Conservation (phyloP, 2,329 filamentous ascomycete species). For the Diplodia corticola region DNA sequence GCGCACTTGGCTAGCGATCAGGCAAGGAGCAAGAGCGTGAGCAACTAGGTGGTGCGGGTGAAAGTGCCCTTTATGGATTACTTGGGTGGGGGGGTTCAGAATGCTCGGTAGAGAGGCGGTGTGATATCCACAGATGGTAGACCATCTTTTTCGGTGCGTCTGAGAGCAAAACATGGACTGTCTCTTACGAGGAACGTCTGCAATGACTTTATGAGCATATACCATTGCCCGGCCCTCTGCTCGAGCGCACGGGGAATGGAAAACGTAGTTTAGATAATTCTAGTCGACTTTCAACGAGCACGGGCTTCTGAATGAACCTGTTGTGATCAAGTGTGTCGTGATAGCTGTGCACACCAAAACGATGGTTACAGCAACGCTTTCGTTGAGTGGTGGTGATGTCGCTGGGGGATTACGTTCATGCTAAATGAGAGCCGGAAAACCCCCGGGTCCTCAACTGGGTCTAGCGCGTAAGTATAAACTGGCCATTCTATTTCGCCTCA, state of each 20-base stretch:
- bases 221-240: not conserved
- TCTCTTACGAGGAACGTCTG: not conserved
- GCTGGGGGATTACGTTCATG: too few species aligned
- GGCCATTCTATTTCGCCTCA: too few species aligned
- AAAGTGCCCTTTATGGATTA: too few species aligned
- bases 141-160: not conserved
- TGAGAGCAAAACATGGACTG: not conserved
- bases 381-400: too few species aligned
- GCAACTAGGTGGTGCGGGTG: constrained; percentile 5
- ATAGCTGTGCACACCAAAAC: too few species aligned
- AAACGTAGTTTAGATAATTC: not conserved
- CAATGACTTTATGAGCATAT: constrained; percentile 15
- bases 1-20: constrained; percentile 14
- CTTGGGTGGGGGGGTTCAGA: too few species aligned
- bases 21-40: constrained; percentile 9
- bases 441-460: too few species aligned
- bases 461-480: too few species aligned
- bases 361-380: too few species aligned
- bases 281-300: not conserved
- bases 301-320: not conserved
- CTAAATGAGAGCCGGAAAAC: too few species aligned
- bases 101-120: not conserved
- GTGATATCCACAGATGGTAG: not conserved
- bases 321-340: not conserved
- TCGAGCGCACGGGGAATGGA: not conserved